Evolutionary conservation across 192 early-diverging fungal species (phyloP), one percentile per base, ranked within the genome.

Genomic region (Coemansia sp.): DNA sequence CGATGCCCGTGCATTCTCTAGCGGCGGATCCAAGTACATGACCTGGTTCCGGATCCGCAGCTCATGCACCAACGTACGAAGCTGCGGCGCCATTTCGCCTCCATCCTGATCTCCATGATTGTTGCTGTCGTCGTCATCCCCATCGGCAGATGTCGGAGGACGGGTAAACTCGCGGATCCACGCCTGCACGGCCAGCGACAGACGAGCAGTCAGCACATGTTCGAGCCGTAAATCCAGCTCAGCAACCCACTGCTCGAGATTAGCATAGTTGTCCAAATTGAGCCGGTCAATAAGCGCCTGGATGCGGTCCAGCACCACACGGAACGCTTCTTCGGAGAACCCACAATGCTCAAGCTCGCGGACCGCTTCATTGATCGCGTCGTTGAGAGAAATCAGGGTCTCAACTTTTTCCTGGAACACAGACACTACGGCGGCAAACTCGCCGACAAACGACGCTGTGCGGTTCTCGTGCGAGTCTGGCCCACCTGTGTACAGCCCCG

Each of bases 401-500:
- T 90, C 91, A 11, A 92, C 92, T 73, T 98, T 98, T 51, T 98
- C 96, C 77, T 97, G 95, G 84, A 95, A 97, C n/a, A 90, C 78
- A 16, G 91, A 87, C 0, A 99, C 94, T 3, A 88, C 85, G 6
- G 85, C 82, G 2, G 94, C 93, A 82, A 98, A 96, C 59, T 97
- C 95, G 51, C 93, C 87, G 16, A 99, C 98, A 86, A 96, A 99
- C 52, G 85, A 84, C 1, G 95, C 89, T 64, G 97, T 91, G 31
- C 91, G 86, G 74, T 92, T 93, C 65, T 96, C 92, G 26, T 90
- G 84, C 55, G 78, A 80, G 62, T 88, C 35, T 74, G 75, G 66
- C 11, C 8, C 16, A 37, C 74, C 74, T 57, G 80, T 68, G 65
- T 74, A 80, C 59, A 58, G 68, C 49, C 76, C 75, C 41, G 82